phyloP scores from a whole-genome alignment of 371 early-diverging fungal species.

The Nematocida minor region DNA sequence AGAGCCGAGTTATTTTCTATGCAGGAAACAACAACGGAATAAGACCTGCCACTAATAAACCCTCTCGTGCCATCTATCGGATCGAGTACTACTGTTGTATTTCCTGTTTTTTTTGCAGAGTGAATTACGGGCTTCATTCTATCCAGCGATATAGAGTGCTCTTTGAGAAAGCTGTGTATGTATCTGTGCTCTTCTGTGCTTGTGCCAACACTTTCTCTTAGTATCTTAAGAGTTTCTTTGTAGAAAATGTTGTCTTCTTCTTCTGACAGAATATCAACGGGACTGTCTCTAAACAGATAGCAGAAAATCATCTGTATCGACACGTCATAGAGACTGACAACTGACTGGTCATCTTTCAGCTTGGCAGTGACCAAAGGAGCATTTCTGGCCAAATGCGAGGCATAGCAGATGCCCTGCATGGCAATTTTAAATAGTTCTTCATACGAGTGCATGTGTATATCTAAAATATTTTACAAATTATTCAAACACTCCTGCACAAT shows the following conservation, averaged over 20 bases:
- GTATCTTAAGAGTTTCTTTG: not conserved
- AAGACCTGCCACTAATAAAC: conserved; percentile 5
- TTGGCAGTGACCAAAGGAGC: not conserved
- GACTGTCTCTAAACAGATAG: not conserved
- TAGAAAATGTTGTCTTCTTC: conserved; percentile 26
- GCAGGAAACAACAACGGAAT: conserved; percentile 19
- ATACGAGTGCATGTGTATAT: not conserved
- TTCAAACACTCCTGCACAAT: not conserved
- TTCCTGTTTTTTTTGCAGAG: not conserved
- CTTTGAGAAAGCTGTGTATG: not conserved
- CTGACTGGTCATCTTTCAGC: not conserved
- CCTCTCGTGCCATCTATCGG: conserved; percentile 44
- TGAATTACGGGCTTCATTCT: not conserved
- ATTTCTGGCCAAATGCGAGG: not conserved
- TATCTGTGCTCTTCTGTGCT: not conserved
- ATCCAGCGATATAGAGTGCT: not conserved
- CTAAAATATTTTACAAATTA: not conserved
- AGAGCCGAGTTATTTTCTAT: not conserved
- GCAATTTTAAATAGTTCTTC: not conserved
- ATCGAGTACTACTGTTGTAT: conserved; percentile 13
- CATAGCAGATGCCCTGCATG: not conserved
- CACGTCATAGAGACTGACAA: conserved; percentile 24
- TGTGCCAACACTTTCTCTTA: not conserved
- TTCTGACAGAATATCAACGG: conserved; percentile 24
- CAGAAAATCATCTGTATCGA: conserved; percentile 30